Evolutionary conservation across 805 yeast species (phyloP), one percentile per base, ranked within the genome.

Genomic region (Metschnikowia bowlesiae): DNA sequence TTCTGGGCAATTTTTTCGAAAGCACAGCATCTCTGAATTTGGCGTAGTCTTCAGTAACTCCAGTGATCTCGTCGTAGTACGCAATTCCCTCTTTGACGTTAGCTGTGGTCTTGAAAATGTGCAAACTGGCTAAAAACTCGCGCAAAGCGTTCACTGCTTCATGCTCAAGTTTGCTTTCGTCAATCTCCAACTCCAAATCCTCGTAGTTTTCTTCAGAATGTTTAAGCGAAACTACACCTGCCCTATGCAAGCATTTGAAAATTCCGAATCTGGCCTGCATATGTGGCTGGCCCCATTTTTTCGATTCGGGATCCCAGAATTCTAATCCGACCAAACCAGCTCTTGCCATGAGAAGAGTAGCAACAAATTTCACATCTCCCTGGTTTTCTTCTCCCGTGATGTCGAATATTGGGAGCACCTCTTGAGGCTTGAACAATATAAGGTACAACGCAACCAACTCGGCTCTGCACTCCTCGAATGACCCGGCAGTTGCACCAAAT

Each of bases 211-310:
- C 76, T 53, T 77, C 72, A 11, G 77, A 62, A 59, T 75, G 71
- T 35, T 74, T 75, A 46, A 89, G 68, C 44, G 72, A 70, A 29
- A 83, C 83, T 37, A 89, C 84, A 30, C 86, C 83, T 0, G 89
- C 84, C 48, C 82, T 76, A 60, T 86, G 69, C 63, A 87, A 83
- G 11, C 84, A 78, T 70, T 87, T 87, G 77, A 87, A 76, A 58
- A 89, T 89, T 32, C 94, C 88, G 69, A 79, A 89, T 67, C 97
- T 77, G 3, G 96, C 96, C 71, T 89, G 96, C 89, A 89, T 88
- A 66, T 89, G 97, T 11, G 97, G 84, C 71, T 89, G 97, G 31
- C 96, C 96, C 96, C 96, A 89, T 69, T 88, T 89, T 52, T 74
- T 71, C 30, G 88, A 78, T 41, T 69, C 68, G 37, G 96, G 96